Conservation (phyloP, 441 rosid genomes). For the Corymbia calophylla region DNA sequence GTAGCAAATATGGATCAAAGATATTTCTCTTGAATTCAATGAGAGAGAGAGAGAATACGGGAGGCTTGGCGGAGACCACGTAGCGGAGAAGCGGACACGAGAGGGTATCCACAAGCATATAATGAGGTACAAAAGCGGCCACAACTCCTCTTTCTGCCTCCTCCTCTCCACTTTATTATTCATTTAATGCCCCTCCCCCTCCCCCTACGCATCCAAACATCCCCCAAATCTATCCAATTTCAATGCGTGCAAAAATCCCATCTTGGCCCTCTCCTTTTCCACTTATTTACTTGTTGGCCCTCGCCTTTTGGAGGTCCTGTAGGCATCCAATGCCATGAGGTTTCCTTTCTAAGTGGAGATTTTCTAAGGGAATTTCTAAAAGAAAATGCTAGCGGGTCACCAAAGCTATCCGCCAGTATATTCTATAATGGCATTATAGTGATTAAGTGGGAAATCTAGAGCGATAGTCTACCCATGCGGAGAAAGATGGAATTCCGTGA, state of each 20-base stretch:
- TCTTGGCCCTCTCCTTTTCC: background rate
- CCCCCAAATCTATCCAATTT: background rate
- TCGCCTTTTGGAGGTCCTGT: background rate
- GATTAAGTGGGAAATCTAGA: background rate
- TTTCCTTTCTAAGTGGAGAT: background rate
- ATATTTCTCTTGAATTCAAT: background rate
- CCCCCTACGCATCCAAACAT: background rate
- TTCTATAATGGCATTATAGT: background rate
- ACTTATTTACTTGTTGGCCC: background rate
- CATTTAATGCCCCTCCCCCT: background rate
- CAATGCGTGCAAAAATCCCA: background rate
- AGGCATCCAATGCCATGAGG: background rate
- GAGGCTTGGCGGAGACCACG: slow-evolving; percentile 29
- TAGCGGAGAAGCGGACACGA: background rate
- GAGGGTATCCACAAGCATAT: slow-evolving; percentile 10
- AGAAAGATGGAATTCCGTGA: background rate
- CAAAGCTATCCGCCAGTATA: background rate
- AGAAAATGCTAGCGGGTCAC: background rate
- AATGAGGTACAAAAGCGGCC: slow-evolving; percentile 30
- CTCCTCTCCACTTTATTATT: background rate
- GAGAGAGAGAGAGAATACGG: background rate
- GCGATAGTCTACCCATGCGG: background rate
- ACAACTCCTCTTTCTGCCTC: background rate
- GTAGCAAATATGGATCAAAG: background rate
- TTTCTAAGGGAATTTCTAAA: background rate